Conservation (phyloP, 257 asterid genomes). For the Penstemon eatonii region DNA sequence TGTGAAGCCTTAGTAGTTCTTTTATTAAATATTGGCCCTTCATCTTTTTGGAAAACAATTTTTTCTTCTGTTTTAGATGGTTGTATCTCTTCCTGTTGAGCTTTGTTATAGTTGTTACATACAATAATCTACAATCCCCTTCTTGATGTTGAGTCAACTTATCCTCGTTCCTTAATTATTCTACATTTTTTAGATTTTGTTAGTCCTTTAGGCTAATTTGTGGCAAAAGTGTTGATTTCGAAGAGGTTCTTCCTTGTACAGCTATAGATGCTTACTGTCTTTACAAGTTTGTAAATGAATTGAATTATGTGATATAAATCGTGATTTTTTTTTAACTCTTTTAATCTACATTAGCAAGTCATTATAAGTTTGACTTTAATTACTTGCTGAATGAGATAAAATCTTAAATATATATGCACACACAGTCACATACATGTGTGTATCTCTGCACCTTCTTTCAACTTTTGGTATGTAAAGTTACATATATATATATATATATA, state of each 20-base stretch:
- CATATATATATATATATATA: too few species aligned
- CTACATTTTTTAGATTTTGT: slow-evolving; percentile 31
- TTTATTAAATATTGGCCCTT: slow-evolving; percentile 41
- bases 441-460: neutral
- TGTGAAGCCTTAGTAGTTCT: slow-evolving; percentile 53
- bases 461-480: neutral
- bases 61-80: slow-evolving; percentile 42
- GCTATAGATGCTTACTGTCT: slow-evolving; percentile 31
- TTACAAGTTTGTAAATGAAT: slow-evolving; percentile 16
- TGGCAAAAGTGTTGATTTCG: slow-evolving; percentile 42
- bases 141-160: slow-evolving; percentile 41
- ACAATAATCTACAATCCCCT: slow-evolving; percentile 36
- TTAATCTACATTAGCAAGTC: slow-evolving; percentile 10
- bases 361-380: neutral
- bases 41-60: slow-evolving; percentile 31
- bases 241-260: slow-evolving; percentile 59
- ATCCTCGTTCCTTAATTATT: slow-evolving; percentile 31
- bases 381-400: neutral
- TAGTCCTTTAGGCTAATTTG: slow-evolving; percentile 54
- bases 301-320: slow-evolving; percentile 23
- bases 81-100: slow-evolving; percentile 48
- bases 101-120: slow-evolving; percentile 46
- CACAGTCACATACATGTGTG: neutral
- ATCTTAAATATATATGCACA: slow-evolving; percentile 4
- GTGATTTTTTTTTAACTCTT: slow-evolving; percentile 18